Base-by-base conservation (phyloP, 176 grass and related monocot genomes). In the Zizania latifolia region DNA sequence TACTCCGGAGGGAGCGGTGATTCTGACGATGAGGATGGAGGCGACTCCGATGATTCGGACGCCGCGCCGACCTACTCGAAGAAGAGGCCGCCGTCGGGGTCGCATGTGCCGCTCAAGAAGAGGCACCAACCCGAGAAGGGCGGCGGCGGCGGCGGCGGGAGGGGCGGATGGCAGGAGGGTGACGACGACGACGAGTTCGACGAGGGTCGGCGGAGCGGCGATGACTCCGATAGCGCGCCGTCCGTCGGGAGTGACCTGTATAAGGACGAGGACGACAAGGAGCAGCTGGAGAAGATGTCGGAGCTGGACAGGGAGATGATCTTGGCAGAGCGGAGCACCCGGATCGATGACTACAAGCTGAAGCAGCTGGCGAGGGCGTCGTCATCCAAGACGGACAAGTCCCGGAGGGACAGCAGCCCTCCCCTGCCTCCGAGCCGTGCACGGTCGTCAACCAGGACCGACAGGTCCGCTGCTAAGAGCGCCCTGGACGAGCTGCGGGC, bases 71-170 rank as follows among this genome's bases (percentile, higher is more conserved):
- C 43, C 62, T 71, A 89, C 58, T 51, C 81, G 46, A 82, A 83
- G 76, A 85, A 78, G 80, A 83, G 83, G 29, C 75, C 72, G 39
- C 78, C 83, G 8, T 38, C 83, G 8, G 81, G 78, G 0, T 89
- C 82, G n/a, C 93, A 97, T 50, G 86, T 93, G 8, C 94, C 94
- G 45, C 88, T 97, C 17, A 97, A 97, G 83, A 93, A 97, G 78
- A 80, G 90, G 50, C 88, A 89, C 71, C 90, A 90, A 51, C 51
- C 78, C 10, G 81, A 81, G 36, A 88, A 82, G 27, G 82, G 80
- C 50, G 72, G 60, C 1, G 32, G 38, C 58, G 58, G 62, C 0
- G 48, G 6, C n/a, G n/a, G n/a, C n/a, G n/a, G n/a, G n/a, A 19
- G 48, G n/a, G 39, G 72, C 7, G 36, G 72, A 6, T 67, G 87